Evolutionary conservation across 495 filamentous ascomycete genomes (phyloP).

Genomic region (Talaromyces adpressus): DNA sequence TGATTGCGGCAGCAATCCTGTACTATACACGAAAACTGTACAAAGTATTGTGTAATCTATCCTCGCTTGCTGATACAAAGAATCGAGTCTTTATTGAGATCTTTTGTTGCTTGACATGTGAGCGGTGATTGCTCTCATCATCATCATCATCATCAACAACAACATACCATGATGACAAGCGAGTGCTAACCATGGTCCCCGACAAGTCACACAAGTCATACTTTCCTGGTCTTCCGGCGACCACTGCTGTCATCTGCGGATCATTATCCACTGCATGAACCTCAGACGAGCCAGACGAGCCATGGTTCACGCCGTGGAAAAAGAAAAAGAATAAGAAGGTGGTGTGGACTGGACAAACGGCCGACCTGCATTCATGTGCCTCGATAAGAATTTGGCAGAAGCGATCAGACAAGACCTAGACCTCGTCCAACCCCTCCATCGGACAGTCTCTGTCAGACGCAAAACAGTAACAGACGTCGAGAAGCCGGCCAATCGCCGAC

Average conservation of each 20-base stretch:
- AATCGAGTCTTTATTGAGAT: not conserved
- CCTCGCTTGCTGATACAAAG: not conserved
- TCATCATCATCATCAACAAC: not conserved
- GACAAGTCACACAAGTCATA: not conserved
- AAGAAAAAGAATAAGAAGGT: not conserved
- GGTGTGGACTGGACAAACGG: not conserved
- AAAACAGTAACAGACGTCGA: not conserved
- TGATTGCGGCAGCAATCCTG: not conserved
- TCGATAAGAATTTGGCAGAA: not conserved
- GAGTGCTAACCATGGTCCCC: not conserved
- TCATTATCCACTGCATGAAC: constrained; percentile 3
- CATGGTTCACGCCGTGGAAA: constrained; percentile 5
- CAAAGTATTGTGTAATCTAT: too few species aligned
- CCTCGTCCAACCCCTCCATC: not conserved
- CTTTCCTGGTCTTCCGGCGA: not conserved
- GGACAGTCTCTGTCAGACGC: too few species aligned
- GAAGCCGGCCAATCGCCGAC: not conserved
- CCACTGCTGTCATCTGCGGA: not conserved
- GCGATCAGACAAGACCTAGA: not conserved
- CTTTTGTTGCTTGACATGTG: not conserved
- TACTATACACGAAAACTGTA: not conserved
- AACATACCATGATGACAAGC: not conserved
- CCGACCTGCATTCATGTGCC: not conserved
- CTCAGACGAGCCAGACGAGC: not conserved
- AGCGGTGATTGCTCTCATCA: not conserved